Base-by-base conservation (phyloP, 2,329 filamentous ascomycete genomes). In the Aspergillus pseudonomiae region DNA sequence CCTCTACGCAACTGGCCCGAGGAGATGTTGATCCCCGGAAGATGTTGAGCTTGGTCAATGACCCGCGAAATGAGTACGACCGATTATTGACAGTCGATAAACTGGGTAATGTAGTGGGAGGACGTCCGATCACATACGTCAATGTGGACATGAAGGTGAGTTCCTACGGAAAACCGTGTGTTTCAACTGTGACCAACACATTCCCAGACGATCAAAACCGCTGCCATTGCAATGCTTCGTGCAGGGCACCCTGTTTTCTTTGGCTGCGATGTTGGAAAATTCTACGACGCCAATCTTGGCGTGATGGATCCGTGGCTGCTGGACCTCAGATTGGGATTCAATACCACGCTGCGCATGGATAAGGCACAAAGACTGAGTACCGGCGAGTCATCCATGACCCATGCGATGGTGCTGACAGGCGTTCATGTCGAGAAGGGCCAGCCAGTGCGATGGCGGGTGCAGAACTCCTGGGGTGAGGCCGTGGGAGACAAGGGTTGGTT, bases 321-420 rank as follows among this genome's bases (percentile, higher is more conserved):
- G 71, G 89, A 95, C 77, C 95, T 94, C 77, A 86, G 91, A 70
- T 85, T 96, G 1, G 93, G 91, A n/a, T 93, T 96, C 78, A 92
- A 93, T 71, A 84, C 93, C 65, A 84, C 83, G 61, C 83, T 94
- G 10, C 88, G 86, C 21, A 85, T 96, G 85, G 87, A 82, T 71
- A 96, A 96, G 79, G 90, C 90, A 0, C 86, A 92, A 71, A 82
- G 93, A 4, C 80, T 97, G 53, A 82, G 86, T 70, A 89, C 89
- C 0, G 88, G 91, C 12, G 93, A 96, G 79, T 90, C 86, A 60
- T 84, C 87, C 57, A 96, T 97, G 93, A 96, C 93, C 1, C 93
- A 96, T 72, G 93, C 93, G 5, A 96, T 96, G 93, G 92, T 96
- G 0, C 79, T 97, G 65, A 96, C 92, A 2, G 93, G 88, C 0